Conservation (phyloP, 2,329 filamentous ascomycete species). For the Oidium heveae region DNA sequence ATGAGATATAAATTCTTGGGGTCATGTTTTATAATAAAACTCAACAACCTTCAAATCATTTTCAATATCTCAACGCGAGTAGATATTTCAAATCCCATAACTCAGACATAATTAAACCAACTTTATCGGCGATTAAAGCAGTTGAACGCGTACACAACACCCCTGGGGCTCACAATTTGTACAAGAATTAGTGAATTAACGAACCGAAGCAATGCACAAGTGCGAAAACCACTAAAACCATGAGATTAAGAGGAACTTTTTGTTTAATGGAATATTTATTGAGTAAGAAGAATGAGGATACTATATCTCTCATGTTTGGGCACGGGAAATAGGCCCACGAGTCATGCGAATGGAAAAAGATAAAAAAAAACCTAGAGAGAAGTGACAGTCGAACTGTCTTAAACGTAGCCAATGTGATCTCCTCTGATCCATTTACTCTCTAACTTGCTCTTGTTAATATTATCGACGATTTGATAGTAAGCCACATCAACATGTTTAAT, state of each 20-base stretch:
- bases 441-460: too few species aligned
- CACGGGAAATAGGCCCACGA: background rate
- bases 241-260: background rate
- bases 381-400: background rate
- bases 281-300: background rate
- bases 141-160: background rate
- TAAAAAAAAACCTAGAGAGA: background rate
- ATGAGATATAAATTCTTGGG: too few species aligned
- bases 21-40: too few species aligned
- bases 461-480: too few species aligned
- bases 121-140: background rate
- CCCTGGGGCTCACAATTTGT: background rate
- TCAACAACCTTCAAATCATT: background rate
- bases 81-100: background rate
- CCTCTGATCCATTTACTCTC: too few species aligned
- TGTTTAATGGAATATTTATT: background rate
- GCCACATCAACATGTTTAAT: too few species aligned
- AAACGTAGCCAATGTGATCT: background rate
- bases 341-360: background rate
- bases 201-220: background rate
- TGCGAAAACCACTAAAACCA: background rate
- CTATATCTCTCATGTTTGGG: background rate
- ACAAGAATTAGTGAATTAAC: background rate
- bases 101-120: background rate
- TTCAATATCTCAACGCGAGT: background rate